phyloP scores from a whole-genome alignment of 805 yeast species.

The Sugiyamaella boreocaroliniensis region DNA sequence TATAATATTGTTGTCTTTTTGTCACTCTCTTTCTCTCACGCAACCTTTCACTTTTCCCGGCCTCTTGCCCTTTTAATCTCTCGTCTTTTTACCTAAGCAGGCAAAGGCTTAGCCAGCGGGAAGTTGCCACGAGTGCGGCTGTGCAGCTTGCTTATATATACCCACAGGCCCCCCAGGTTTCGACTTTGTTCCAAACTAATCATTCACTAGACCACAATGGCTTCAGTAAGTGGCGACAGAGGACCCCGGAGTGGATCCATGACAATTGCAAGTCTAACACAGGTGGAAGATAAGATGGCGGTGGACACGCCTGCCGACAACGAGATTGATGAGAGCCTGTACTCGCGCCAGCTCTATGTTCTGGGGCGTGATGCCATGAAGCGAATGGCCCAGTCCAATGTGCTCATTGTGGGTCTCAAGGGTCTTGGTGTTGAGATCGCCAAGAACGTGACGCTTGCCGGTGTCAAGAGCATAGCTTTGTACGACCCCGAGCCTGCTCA shows the following conservation, averaged over 20 bases:
- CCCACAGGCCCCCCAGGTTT: neutral
- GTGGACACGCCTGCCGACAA: slow-evolving; percentile 22
- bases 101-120: neutral
- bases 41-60: too few relatives aligned
- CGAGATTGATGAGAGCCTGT: slow-evolving; percentile 83
- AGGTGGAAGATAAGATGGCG: slow-evolving; percentile 22
- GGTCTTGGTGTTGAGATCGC: slow-evolving; percentile 97
- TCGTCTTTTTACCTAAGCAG: too few relatives aligned
- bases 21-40: too few relatives aligned
- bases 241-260: neutral
- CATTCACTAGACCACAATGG: neutral
- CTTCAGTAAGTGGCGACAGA: neutral
- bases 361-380: slow-evolving; percentile 98
- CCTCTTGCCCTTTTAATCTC: too few relatives aligned
- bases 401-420: slow-evolving; percentile 80
- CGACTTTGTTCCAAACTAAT: neutral
- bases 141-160: neutral
- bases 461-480: slow-evolving; percentile 83
- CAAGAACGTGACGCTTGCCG: slow-evolving; percentile 92
- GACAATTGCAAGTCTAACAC: neutral
- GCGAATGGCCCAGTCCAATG: slow-evolving; percentile 89
- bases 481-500: slow-evolving; percentile 72
- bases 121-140: neutral
- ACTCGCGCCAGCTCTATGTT: slow-evolving; percentile 94
- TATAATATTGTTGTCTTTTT: too few relatives aligned